Conservation (phyloP, 345 rosid genomes). For the Aquilaria yunnanensis region DNA sequence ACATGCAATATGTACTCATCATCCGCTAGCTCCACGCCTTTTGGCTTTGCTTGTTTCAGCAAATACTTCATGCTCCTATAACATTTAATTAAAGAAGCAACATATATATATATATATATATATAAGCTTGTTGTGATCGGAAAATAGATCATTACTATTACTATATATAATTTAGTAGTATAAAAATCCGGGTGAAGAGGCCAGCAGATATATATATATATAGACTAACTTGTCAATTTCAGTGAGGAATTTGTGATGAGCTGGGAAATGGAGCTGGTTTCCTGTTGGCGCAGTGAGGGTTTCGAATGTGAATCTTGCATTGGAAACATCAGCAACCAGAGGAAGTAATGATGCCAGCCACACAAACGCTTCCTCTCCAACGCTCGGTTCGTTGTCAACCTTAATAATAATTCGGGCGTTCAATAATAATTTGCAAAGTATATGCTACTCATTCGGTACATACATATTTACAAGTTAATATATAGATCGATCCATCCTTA, state of each 20-base stretch:
- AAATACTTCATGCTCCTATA: conserved; percentile 66
- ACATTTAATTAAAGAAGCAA: not conserved
- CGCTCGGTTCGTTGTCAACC: conserved; percentile 69
- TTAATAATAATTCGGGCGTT: conserved; percentile 18
- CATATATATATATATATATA: too few species aligned
- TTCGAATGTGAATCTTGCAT: conserved; percentile 82
- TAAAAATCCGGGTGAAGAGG: too few species aligned
- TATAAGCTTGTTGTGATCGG: too few species aligned
- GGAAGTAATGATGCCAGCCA: conserved; percentile 75
- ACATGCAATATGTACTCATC: conserved; percentile 87
- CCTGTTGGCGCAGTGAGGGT: conserved; percentile 72
- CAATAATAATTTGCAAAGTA: not conserved
- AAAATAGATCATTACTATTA: too few species aligned
- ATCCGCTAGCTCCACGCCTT: conserved; percentile 63
- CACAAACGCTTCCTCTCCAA: conserved; percentile 79
- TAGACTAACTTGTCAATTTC: conserved; percentile 53
- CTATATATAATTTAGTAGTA: too few species aligned
- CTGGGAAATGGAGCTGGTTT: conserved; percentile 69
- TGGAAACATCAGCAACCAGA: conserved; percentile 53
- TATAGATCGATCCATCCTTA: too few species aligned
- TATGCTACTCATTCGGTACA: too few species aligned
- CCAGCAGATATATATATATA: too few species aligned
- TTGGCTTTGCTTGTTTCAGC: conserved; percentile 66
- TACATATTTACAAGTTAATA: too few species aligned
- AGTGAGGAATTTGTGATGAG: conserved; percentile 63